Evolutionary conservation across 768 basidiomycete genomes (phyloP), one percentile per base, ranked within the genome.

Genomic region (Lactarius psammicola): DNA sequence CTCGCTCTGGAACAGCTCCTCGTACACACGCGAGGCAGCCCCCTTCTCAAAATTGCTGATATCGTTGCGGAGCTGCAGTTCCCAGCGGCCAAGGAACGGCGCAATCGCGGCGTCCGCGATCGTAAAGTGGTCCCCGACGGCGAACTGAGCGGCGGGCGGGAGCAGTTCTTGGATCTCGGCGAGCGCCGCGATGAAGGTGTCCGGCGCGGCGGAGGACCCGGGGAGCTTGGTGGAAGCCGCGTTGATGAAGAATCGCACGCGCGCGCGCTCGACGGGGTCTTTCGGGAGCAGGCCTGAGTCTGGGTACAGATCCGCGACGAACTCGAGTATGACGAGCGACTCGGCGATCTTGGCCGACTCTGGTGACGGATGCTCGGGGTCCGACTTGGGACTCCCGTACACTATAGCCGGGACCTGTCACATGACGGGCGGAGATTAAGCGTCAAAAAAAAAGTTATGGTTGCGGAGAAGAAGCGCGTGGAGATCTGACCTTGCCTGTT

Each of bases 251-350:
- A 87, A 82, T 20, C 86, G 83, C 18, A 78, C 80, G 59, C 80
- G 76, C 40, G 87, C 86, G 34, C 85, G 82, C 11, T 71, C 68
- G 44, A 87, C 79, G 0, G 84, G 83, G 69, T 86, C 82, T 6
- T 74, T 72, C 0, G 87, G 86, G 17, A 84, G 78, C n/a, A 87
- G 76, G 15, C 63, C 53, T 31, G 80, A 77, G 46, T 76, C 71
- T 0, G 81, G 80, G 71, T 78, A 82, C 56, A 87, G 73, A 71
- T 87, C 86, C 4, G 85, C 83, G 60, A 87, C 73, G 73, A 87
- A 84, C 70, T 88, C 86, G 60, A 87, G 76, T 57, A 87, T 80
- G 40, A 87, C 75, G 33, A 83, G 80, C 3, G 85, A 87, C 70
- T 88, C 87, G 3, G 84, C 77, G 64, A 88, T 69, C 70, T 88